Evolutionary conservation across 139 green algal species (phyloP), one percentile per base, ranked within the genome.

Genomic region (Pycnococcus provasolii): DNA sequence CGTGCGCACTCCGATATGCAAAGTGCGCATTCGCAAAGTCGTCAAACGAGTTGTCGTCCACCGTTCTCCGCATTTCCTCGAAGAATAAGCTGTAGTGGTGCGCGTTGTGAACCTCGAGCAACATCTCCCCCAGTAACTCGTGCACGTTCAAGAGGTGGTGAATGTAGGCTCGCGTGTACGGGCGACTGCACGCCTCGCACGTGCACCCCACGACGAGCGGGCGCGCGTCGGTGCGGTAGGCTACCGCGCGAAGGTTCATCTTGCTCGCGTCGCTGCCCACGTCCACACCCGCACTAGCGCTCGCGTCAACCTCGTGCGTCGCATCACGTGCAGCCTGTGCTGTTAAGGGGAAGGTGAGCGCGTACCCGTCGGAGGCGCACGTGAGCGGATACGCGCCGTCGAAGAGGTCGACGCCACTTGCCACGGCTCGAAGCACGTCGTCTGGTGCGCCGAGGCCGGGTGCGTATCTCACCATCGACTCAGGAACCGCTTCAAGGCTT

Each of bases 101-200:
- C 42, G n/a, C 3, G 60, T 66, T 66, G 60, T 66, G 60, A 5
- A 26, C 43, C 13, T 66, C 60, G 4, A 66, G 4, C 4, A 66
- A 41, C 4, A 66, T 26, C 42, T 53, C 4, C 43, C 44, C 42
- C 9, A 45, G 53, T 45, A 66, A 55, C 43, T 66, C 60, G 60
- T 66, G 60, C 13, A 9, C 37, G 40, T 66, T 43, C 42, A 66
- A 26, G 4, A 66, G 43, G 42, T 66, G 60, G 9, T 66, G 60
- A 6, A 66, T 26, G 60, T 66, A 66, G 11, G 60, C 60, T 3
- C 60, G 3, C 13, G 8, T 53, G 62, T 69, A 37, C 26, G 26
- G 26, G 3, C 45, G 6, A 3, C 3, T 26, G 62, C 62, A 69
- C 62, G 62, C 40, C 4, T 26, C 15, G 62, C 62, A 69, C 5